Evolutionary conservation across 176 grass and related monocot species (phyloP), one percentile per base, ranked within the genome.

Genomic region (Eleusine coracana): DNA sequence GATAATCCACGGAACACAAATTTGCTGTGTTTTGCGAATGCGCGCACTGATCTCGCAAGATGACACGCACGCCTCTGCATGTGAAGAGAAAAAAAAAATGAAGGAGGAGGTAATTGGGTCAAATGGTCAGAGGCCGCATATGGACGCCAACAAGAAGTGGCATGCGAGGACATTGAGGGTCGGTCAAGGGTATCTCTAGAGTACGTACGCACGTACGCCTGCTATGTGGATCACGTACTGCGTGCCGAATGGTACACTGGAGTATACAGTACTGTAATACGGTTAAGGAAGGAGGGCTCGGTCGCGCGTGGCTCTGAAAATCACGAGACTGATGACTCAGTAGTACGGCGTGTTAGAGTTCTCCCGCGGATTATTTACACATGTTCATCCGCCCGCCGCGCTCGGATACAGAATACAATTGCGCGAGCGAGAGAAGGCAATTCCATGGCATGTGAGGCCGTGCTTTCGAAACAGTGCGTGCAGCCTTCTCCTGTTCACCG

Each of bases 231-330:
- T 45, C 59, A 50, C 41, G 76, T 79, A 66, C 76, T 51, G n/a
- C 77, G 44, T 52, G 62, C 63, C 45, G 45, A 45, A 44, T 11
- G 10, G 63, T 79, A 52, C 44, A 49, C 38, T n/a, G 74, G 44
- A 46, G 44, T 7, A 10, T 46, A 46, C 5, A 34, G 31, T 34
- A 34, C 51, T 11, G n/a, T n/a, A n/a, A 39, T 20, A 21, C 51
- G 51, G 51, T 3, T 20, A 55, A 5, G 12, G n/a, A 5, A 10
- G 21, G 5, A 14, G 44, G 23, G 12, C 69, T 31, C 29, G 7
- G 45, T 25, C 58, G 31, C 31, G 31, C 31, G n/a, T 25, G 58
- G n/a, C n/a, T 4, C 58, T 61, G 58, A 61, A 61, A 25, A 10
- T 25, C 56, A 61, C n/a, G n/a, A 27, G n/a, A 3, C 21, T 23